Evolutionary conservation across 257 asterid genomes (phyloP).

Genomic region (Solanum habrochaites): DNA sequence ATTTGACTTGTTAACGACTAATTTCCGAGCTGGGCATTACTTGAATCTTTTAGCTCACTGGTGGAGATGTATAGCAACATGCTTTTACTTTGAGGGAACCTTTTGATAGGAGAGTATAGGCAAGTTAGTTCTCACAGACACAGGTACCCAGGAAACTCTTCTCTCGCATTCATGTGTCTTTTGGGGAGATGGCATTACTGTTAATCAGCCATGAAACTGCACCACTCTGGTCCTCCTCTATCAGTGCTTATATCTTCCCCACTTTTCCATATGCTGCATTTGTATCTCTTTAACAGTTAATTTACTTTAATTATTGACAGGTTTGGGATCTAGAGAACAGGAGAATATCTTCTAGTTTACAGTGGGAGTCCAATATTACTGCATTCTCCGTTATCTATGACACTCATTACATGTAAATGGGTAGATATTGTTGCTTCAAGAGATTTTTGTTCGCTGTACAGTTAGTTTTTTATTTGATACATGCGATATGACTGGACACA

Average conservation of each 20-base stretch:
- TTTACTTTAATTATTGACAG: slow-evolving; percentile 26
- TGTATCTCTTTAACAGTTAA: background rate
- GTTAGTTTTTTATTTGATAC: slow-evolving; percentile 3
- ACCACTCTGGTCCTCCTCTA: background rate
- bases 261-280: background rate
- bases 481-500: slow-evolving; percentile 18
- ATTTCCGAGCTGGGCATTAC: background rate
- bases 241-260: background rate
- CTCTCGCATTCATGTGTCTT: background rate
- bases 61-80: background rate
- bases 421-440: background rate
- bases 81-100: background rate
- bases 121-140: background rate
- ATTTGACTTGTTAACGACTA: background rate
- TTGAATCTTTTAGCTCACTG: background rate
- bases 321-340: slow-evolving; percentile 92
- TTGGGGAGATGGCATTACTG: background rate
- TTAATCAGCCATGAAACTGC: background rate
- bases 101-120: background rate
- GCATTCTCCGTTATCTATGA: slow-evolving; percentile 67
- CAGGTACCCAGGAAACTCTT: background rate
- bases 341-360: slow-evolving; percentile 44
- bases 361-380: slow-evolving; percentile 95
- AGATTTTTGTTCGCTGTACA: background rate
- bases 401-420: slow-evolving; percentile 80